phyloP scores from a whole-genome alignment of 2,329 filamentous ascomycete genomes.

The Stagonosporopsis cucurbitacearum region DNA sequence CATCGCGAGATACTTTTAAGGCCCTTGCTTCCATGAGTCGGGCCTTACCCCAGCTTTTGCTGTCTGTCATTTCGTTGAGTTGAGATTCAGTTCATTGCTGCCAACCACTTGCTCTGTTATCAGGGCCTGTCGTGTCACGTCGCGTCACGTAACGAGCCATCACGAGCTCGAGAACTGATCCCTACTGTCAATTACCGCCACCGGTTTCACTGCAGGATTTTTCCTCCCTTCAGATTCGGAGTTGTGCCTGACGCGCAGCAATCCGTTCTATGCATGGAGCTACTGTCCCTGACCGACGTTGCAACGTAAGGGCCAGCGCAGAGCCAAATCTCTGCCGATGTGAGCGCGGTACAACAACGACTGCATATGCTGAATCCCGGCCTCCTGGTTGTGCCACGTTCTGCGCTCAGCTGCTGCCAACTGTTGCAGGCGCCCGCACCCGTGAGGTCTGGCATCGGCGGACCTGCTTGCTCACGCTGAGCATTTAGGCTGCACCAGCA shows the following conservation, averaged over 20 bases:
- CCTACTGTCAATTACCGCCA: conserved; percentile 29
- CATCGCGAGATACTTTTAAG: not conserved
- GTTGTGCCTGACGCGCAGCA: conserved; percentile 22
- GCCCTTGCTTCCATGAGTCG: conserved; percentile 7
- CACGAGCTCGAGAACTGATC: conserved; percentile 27
- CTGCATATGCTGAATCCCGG: conserved; percentile 30
- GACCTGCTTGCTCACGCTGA: conserved; percentile 12
- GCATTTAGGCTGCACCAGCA: conserved; percentile 23
- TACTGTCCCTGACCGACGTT: conserved; percentile 29
- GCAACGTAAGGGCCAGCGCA: conserved; percentile 26
- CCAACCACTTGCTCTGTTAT: conserved; percentile 20
- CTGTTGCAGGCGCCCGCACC: conserved; percentile 17
- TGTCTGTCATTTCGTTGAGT: conserved; percentile 14
- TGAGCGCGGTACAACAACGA: conserved; percentile 25
- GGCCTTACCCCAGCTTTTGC: conserved; percentile 13
- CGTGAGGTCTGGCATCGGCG: conserved; percentile 15
- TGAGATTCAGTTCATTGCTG: conserved; percentile 15
- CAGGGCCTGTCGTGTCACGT: conserved; percentile 30
- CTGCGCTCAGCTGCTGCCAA: conserved; percentile 21
- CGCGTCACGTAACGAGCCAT: conserved; percentile 24
- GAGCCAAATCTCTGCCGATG: conserved; percentile 19
- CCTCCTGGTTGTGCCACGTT: conserved; percentile 33
- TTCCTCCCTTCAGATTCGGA: conserved; percentile 28
- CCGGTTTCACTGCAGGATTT: conserved; percentile 27
- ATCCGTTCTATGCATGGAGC: conserved; percentile 23